These are phyloP conservation scores for Vitis hybrid DNA, from an alignment of 177 flowering plant species.

Conservation along the genomic window DNA sequence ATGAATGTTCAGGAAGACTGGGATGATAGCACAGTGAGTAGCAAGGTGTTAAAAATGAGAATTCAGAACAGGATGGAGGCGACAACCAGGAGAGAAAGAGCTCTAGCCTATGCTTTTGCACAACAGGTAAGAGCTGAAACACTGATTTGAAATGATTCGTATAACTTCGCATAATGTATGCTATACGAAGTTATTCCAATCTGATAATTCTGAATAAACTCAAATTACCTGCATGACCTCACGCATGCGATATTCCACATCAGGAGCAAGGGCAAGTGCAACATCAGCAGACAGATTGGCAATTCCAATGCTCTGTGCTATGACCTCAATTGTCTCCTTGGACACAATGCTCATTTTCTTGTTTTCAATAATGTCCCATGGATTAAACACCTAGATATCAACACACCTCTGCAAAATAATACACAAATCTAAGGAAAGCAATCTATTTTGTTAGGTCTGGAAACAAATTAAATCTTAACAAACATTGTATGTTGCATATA, in stretches of 20 bases:
- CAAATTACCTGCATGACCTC: conserved; percentile 87
- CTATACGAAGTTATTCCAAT: no score
- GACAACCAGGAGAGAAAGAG: conserved; percentile 80
- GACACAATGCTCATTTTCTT: conserved; percentile 77
- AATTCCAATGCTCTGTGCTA: conserved; percentile 90
- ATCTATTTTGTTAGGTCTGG: no score
- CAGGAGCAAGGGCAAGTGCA: conserved; percentile 83
- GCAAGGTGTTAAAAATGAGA: conserved; percentile 64
- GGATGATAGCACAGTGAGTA: conserved; percentile 89
- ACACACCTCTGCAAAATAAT: background rate
- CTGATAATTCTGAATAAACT: background rate
- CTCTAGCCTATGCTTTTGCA: conserved; percentile 88
- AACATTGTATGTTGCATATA: no score
- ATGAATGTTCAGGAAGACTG: conserved; percentile 68
- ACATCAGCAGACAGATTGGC: conserved; percentile 73
- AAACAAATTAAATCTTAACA: no score
- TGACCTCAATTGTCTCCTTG: conserved; percentile 88
- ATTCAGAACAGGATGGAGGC: conserved; percentile 77
- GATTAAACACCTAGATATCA: background rate
- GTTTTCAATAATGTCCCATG: background rate
- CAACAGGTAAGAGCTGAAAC: conserved; percentile 64
- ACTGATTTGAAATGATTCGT: background rate
- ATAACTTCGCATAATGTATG: no score
- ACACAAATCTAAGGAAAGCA: background rate
- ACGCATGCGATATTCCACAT: conserved; percentile 91